A percentile compares a stretch with the other conserved stretches of the same genome.
Evolutionary conservation across 1,284 basidiomycete species (phyloP).

Genomic region (Takashimella koratensis): DNA sequence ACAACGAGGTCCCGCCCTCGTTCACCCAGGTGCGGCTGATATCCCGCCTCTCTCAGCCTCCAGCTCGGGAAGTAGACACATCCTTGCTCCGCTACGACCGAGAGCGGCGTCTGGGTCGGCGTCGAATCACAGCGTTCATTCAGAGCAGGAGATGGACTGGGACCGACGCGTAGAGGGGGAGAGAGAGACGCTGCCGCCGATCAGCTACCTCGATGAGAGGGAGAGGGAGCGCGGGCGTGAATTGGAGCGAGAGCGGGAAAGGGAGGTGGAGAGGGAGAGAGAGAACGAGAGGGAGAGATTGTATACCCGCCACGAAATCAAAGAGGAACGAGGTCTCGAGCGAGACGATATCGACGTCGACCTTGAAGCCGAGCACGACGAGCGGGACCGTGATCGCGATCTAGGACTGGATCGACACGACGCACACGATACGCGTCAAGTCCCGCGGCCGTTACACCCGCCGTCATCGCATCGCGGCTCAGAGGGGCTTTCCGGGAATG

Average conservation of each 20-base stretch:
- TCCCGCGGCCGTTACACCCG: not conserved
- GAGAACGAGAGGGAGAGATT: not conserved
- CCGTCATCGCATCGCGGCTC: no score
- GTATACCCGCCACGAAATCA: not conserved
- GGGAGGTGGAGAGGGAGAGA: conserved; percentile 12
- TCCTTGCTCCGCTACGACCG: not conserved
- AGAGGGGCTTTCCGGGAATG: no score
- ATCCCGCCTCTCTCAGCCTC: not conserved
- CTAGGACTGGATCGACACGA: no score
- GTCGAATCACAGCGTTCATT: not conserved
- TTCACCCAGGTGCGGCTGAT: not conserved
- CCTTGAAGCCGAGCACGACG: not conserved
- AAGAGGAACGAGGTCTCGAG: not conserved
- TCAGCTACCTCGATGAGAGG: not conserved
- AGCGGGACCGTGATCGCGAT: not conserved
- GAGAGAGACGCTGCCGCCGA: not conserved
- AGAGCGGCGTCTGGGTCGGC: not conserved
- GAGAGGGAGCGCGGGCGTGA: not conserved
- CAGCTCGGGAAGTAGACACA: not conserved
- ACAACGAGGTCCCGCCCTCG: not conserved
- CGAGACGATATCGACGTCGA: not conserved
- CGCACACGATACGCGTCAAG: no score
- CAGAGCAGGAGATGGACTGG: not conserved
- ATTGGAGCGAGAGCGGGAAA: conserved; percentile 1
- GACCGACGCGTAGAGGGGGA: not conserved